Evolutionary conservation across 2,329 filamentous ascomycete species (phyloP).

Genomic region (Cyphellophora europaea): DNA sequence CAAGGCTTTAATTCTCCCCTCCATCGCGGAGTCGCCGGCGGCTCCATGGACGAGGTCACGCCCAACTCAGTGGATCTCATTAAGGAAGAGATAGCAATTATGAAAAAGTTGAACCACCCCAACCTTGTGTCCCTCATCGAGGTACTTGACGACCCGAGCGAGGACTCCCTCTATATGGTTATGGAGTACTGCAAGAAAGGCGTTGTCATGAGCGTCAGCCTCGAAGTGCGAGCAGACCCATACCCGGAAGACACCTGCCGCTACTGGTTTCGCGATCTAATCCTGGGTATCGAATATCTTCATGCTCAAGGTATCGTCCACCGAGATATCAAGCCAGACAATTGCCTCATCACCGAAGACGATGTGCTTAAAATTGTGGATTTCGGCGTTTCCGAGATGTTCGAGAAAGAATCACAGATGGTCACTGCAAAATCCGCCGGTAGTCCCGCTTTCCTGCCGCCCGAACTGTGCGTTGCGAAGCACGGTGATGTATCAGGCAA

Average conservation of each 20-base stretch:
- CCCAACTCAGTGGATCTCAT: conserved; percentile 73
- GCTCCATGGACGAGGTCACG: conserved; percentile 33
- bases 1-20: conserved; percentile 53
- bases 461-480: conserved; percentile 78
- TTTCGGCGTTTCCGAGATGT: conserved; percentile 99
- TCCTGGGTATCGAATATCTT: conserved; percentile 89
- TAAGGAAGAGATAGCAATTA: conserved; percentile 92
- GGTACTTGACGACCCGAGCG: conserved; percentile 87
- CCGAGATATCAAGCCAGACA: conserved; percentile 96
- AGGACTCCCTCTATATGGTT: conserved; percentile 97
- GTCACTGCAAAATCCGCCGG: conserved; percentile 86
- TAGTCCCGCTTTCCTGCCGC: conserved; percentile 87
- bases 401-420: conserved; percentile 81
- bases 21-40: conserved; percentile 48
- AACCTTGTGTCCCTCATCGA: conserved; percentile 92
- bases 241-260: conserved; percentile 76
- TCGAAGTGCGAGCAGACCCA: conserved; percentile 73
- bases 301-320: conserved; percentile 93
- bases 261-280: conserved; percentile 89
- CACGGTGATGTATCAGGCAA: conserved; percentile 82
- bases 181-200: conserved; percentile 99
- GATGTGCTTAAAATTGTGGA: conserved; percentile 96
- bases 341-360: conserved; percentile 79
- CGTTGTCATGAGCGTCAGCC: conserved; percentile 88
- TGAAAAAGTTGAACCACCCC: conserved; percentile 95